Base-by-base conservation (phyloP, 352 stramenopile genomes). In the Blastocystis sp. region DNA sequence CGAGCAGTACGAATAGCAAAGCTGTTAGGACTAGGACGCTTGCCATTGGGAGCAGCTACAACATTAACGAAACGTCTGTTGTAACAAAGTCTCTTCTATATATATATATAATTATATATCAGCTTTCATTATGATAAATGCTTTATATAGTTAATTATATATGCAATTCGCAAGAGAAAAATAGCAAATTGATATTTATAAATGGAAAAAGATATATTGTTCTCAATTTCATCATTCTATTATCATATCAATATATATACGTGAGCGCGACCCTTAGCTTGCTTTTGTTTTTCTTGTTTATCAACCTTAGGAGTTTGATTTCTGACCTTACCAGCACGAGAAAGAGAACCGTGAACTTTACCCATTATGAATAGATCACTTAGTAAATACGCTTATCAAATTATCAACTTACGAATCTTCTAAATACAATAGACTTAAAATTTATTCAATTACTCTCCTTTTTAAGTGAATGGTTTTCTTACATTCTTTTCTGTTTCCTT, bases 281-380 rank as follows among this genome's bases (percentile, higher is more conserved):
- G 73, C 76, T 96, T 86, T 68, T 72, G 92, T 72, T 93, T 90
- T 75, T 97, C 91, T 76, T 91, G 75, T 74, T 90, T 91, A 73
- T 91, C 83, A 36, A 96, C 88, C 84, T 98, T 98, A 68, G 90
- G 91, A 42, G 91, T 99, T 77, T 99, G 89, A 71, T 88, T 86
- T 80, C 95, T 96, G 40, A 98, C 90, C 80, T 99, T 99, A 86
- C 91, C 91, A 74, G 91, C 91, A 93, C 91, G 91, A 76, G 91
- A 88, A 69, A 99, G 77, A 68, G 90, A 98, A 84, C 90, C 90
- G 85, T 99, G 91, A 73, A 97, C 88, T 81, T 91, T 89, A 72
- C 65, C 36, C 9, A 80, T 80, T 36, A 70, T 68, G 19, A 67
- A 32, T 2, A 78, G 66, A 28, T 70, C 52, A 25, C 71, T 49